A percentile compares a stretch with the other conserved stretches of the same genome.
These are phyloP conservation scores for Panaeolus papilionaceus DNA, from an alignment of 768 basidiomycete species.

Conservation along the genomic window DNA sequence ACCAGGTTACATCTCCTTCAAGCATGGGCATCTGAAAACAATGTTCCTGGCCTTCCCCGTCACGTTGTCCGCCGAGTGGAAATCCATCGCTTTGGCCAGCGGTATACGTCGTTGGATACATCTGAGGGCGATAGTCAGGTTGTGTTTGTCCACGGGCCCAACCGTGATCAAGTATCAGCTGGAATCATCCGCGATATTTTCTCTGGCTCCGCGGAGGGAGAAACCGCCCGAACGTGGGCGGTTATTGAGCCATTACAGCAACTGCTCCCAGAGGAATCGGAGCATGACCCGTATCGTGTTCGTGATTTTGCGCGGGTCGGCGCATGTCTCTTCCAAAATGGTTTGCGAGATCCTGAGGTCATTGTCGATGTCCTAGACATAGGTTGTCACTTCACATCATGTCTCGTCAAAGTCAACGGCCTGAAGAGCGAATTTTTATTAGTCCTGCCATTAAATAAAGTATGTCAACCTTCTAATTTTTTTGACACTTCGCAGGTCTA, in stretches of 20 bases:
- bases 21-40: neutral
- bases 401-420: neutral
- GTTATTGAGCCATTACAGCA: neutral
- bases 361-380: neutral
- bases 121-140: neutral
- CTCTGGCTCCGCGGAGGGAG: neutral
- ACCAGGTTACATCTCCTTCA: neutral
- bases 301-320: neutral
- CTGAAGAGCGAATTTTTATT: neutral
- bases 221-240: neutral
- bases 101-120: neutral
- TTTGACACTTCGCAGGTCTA: too few relatives aligned
- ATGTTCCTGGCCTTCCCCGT: neutral
- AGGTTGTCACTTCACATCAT: conserved; percentile 1
- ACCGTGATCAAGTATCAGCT: neutral
- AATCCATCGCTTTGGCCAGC: neutral
- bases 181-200: neutral
- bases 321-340: neutral
- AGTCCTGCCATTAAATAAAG: neutral
- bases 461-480: too few relatives aligned
- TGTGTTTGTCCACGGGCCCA: neutral
- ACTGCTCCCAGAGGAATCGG: neutral
- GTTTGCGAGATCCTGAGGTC: neutral
- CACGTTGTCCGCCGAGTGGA: neutral
- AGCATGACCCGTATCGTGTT: neutral